phyloP scores from a whole-genome alignment of 1,284 basidiomycete genomes.

The Ceratobasidium theobromae region DNA sequence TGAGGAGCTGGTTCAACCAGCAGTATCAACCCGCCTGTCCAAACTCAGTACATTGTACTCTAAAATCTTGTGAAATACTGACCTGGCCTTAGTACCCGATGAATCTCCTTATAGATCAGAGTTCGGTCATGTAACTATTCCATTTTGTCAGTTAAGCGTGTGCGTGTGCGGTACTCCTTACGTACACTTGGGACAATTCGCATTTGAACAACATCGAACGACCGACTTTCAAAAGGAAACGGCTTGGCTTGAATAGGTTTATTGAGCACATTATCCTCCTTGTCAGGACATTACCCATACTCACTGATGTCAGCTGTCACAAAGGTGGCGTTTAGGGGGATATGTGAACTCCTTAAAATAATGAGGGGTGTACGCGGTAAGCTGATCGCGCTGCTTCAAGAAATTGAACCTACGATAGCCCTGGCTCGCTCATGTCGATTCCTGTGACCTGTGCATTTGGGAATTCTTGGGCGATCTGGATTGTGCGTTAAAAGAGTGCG shows the following conservation, averaged over 20 bases:
- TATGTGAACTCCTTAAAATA: background rate
- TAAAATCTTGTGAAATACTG: background rate
- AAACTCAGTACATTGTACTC: background rate
- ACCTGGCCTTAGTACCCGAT: conserved; percentile 14
- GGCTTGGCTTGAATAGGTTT: background rate
- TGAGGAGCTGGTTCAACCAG: conserved; percentile 11
- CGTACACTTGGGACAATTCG: conserved; percentile 22
- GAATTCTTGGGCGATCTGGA: conserved; percentile 18
- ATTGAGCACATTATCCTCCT: background rate
- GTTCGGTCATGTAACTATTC: conserved; percentile 3
- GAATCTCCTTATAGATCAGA: conserved; percentile 17
- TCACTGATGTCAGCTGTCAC: conserved; percentile 12
- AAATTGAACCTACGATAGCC: background rate
- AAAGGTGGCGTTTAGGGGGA: conserved; percentile 4
- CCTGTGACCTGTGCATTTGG: conserved; percentile 2
- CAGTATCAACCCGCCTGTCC: conserved; percentile 8
- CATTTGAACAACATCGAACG: conserved; percentile 22
- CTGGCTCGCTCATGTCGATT: conserved; percentile 14
- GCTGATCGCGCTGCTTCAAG: too few relatives aligned
- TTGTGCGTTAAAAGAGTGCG: too few relatives aligned
- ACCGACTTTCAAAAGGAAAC: background rate
- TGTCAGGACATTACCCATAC: background rate
- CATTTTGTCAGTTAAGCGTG: background rate
- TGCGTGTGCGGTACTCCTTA: background rate
- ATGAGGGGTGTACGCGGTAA: background rate